phyloP scores from a whole-genome alignment of 495 filamentous ascomycete species.

The Xylaria intraflava region DNA sequence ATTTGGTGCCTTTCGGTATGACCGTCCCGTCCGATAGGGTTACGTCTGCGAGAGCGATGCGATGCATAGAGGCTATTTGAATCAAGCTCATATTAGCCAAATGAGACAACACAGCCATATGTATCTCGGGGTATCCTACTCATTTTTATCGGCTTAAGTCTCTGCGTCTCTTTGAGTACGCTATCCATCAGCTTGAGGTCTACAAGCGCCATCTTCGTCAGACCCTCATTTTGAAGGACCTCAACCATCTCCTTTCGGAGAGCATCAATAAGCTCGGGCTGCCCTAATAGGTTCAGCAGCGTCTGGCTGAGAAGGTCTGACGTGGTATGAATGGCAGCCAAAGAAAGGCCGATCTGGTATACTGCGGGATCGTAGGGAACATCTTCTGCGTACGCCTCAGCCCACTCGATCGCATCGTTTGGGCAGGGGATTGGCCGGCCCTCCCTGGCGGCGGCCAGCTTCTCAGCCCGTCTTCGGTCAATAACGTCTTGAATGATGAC shows the following conservation, averaged over 20 bases:
- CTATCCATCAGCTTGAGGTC: constrained; percentile 11
- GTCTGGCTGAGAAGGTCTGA: constrained; percentile 22
- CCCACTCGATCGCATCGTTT: constrained; percentile 32
- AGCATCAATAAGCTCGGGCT: constrained; percentile 22
- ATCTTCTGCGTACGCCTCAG: constrained; percentile 12
- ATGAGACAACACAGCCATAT: neutral
- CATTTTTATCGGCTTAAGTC: constrained; percentile 21
- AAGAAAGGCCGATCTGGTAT: constrained; percentile 27
- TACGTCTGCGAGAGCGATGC: constrained; percentile 33
- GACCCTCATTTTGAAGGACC: constrained; percentile 19
- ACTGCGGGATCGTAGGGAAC: constrained; percentile 25
- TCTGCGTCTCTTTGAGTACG: constrained; percentile 16
- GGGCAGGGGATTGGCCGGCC: constrained; percentile 9
- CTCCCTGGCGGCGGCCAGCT: constrained; percentile 10
- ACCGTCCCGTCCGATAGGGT: constrained; percentile 43
- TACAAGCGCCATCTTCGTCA: constrained; percentile 14
- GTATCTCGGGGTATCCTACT: neutral
- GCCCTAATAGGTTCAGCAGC: constrained; percentile 35
- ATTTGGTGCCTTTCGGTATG: constrained; percentile 41
- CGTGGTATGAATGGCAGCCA: constrained; percentile 32
- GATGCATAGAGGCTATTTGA: constrained; percentile 20
- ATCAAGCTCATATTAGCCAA: neutral
- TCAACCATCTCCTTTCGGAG: constrained; percentile 21
- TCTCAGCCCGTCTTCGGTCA: constrained; percentile 19
- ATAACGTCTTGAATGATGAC: constrained; percentile 26